Evolutionary conservation across 148 eudicot species (phyloP), one percentile per base, ranked within the genome.

Genomic region (Spergularia bocconei): DNA sequence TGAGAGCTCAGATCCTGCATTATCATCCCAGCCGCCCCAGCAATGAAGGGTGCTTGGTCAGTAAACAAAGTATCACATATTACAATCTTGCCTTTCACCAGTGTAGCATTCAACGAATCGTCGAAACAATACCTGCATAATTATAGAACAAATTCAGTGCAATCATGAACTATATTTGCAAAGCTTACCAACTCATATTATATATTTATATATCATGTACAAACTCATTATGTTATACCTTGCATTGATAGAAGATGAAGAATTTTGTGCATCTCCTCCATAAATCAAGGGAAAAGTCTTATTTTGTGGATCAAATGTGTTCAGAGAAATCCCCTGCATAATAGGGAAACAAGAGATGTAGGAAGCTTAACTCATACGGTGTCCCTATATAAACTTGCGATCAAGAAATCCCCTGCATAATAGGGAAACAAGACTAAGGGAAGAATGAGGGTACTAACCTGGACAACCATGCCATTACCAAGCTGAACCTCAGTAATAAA

Each of bases 251-350:
- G 70, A 66, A 3, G 54, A 67, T 48, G 53, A 47, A 67, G 44
- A 29, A 63, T 84, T 78, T 12, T 78, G 76, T 0, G 79, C 85
- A 71, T 84, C 87, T 59, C 85, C 84, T 29, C 84, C 89, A 21
- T 84, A 81, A 54, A 86, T 79, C 15, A 86, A 48, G 3, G 87
- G 87, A 23, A 82, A 81, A 38, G 70, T 68, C 66, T 75, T 69
- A n/a, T 72, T 73, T 9, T 79, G 14, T 52, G 70, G 79, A 62
- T 84, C 81, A 52, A 87, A 87, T 36, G 84, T 76, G 65, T 87
- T 87, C 15, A 87, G 11, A 3, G 83, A 70, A 59, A 80, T 48
- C 59, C 89, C 89, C 87, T 81, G 62, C 58, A 16, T 29, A 29
- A 29, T 2, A 29, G 3, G 36, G 36, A 29, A 29, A 29, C 15